Evolutionary conservation across 2,329 filamentous ascomycete species (phyloP).

Genomic region (Didymosphaeria variabile): DNA sequence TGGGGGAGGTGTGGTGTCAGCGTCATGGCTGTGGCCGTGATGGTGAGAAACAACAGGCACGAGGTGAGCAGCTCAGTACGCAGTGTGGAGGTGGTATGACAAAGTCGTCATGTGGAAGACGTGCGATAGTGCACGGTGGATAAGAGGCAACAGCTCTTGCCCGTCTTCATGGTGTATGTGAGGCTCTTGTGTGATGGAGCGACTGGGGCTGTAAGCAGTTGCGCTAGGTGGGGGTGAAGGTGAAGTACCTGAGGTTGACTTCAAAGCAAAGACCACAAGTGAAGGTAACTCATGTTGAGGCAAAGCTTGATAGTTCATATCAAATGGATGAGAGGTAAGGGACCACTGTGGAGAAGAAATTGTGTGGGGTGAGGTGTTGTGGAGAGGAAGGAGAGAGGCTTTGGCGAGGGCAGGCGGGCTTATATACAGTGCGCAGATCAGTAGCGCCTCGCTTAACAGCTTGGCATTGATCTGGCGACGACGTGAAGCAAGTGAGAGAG

Average conservation of each 20-base stretch:
- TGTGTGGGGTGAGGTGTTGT: neutral
- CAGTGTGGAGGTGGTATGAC: neutral
- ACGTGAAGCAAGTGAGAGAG: slow-evolving; percentile 1
- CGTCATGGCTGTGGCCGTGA: neutral
- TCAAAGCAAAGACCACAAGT: neutral
- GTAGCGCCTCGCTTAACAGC: slow-evolving; percentile 3
- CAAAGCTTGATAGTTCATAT: neutral
- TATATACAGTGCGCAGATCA: slow-evolving; percentile 6
- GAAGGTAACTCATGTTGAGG: neutral
- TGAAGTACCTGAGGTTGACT: slow-evolving; percentile 9
- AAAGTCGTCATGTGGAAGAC: neutral
- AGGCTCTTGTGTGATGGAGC: neutral
- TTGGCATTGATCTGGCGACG: slow-evolving; percentile 4
- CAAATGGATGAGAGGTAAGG: neutral
- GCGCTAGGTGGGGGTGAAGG: slow-evolving; percentile 3
- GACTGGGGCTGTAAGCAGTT: slow-evolving; percentile 3
- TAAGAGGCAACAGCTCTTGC: neutral
- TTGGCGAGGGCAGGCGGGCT: neutral
- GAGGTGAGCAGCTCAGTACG: neutral
- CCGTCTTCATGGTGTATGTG: neutral
- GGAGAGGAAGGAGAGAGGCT: slow-evolving; percentile 5
- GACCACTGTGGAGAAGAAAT: neutral
- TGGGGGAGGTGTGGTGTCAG: neutral
- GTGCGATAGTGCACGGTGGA: neutral
- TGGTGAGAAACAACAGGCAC: neutral